Evolutionary conservation across 768 basidiomycete genomes (phyloP).

Genomic region (Russula foetens): DNA sequence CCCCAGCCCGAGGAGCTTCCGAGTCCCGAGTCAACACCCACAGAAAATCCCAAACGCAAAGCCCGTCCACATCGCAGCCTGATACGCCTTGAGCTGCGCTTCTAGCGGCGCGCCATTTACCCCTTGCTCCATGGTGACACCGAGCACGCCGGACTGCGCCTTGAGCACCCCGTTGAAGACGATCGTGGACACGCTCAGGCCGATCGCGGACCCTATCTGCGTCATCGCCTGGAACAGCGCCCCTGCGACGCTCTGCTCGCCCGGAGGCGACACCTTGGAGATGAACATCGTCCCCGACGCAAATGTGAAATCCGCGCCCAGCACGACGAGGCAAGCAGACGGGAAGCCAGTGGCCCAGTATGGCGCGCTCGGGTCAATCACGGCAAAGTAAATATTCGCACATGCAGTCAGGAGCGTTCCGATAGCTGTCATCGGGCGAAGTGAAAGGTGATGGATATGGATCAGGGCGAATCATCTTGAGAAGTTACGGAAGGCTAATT

Average conservation of each 20-base stretch:
- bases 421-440: conserved; percentile 25
- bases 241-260: conserved; percentile 71
- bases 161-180: conserved; percentile 51
- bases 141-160: conserved; percentile 27
- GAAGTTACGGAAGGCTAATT: not conserved
- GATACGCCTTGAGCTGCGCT: conserved; percentile 46
- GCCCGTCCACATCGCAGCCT: conserved; percentile 55
- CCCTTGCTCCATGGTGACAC: conserved; percentile 26
- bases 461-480: not conserved
- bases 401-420: conserved; percentile 52
- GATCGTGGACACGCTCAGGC: conserved; percentile 64
- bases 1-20: not conserved
- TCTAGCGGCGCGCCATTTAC: conserved; percentile 27
- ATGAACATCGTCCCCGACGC: conserved; percentile 67
- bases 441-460: no score
- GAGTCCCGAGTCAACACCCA: conserved; percentile 31
- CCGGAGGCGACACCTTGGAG: conserved; percentile 52
- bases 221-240: conserved; percentile 76
- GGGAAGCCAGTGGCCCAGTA: conserved; percentile 80
- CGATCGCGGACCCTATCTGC: conserved; percentile 65
- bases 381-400: conserved; percentile 59
- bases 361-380: conserved; percentile 45
- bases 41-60: conserved; percentile 57
- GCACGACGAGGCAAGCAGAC: conserved; percentile 50
- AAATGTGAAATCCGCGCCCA: conserved; percentile 75